Evolutionary conservation across 2,329 filamentous ascomycete species (phyloP), one percentile per base, ranked within the genome.

Genomic region (Aspergillus sp.): DNA sequence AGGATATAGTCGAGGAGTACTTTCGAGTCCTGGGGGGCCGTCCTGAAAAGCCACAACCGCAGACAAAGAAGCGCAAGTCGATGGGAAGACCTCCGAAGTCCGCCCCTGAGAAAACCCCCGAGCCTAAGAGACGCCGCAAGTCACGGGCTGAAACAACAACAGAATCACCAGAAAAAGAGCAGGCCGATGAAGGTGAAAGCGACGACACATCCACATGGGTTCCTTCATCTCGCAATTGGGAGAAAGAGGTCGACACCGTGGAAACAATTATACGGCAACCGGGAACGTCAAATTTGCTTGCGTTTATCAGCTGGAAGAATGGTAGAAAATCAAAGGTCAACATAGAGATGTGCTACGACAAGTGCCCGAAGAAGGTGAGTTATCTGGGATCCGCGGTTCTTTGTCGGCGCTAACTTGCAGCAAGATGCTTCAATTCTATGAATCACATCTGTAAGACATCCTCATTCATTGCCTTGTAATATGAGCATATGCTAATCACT

Each of bases 381-480:
- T 50, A n/a, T 19, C 10, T 32, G 25, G 7, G 21, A 17, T 3
- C 15, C 8, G 8, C 17, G 7, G 6, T 59, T 19, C 8, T 15
- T 44, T 15, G 23, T 25, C 21, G n/a, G 21, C 8, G 56, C 58
- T 71, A 54, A 72, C 59, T 13, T 47, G 8, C 13, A 48, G 15
- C 8, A 56, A 80, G 73, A 81, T 82, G 79, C 75, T 82, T 10
- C 70, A 75, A 59, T 82, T 82, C 57, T 82, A 82, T 60, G 80
- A 82, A 67, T 67, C 71, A 41, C 79, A 82, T 66, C 69, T 82
- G 77, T 81, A 73, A 73, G 77, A 70, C 32, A 27, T 25, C 50
- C 41, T 5, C 15, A 50, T 25, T 11, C 3, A 11, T 5, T 8
- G 7, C 8, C 47, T 11, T 8, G 30, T 27, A 49, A 17, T 10